Evolutionary conservation across 768 basidiomycete species (phyloP).

Genomic region (Pulveroboletus ravenelii): DNA sequence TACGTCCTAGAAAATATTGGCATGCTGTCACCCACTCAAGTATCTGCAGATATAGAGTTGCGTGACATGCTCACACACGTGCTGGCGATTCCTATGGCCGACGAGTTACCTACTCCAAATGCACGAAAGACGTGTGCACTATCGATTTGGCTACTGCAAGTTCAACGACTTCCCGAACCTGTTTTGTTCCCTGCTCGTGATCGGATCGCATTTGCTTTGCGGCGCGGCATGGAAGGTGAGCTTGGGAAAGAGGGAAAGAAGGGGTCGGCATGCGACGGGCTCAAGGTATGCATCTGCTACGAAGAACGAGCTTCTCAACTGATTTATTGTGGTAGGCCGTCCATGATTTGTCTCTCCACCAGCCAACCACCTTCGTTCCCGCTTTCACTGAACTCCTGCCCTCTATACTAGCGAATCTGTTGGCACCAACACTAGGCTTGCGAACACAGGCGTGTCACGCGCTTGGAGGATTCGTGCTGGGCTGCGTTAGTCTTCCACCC

Average conservation of each 20-base stretch:
- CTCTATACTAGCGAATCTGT: slow-evolving; percentile 56
- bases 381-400: slow-evolving; percentile 58
- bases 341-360: slow-evolving; percentile 60
- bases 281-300: slow-evolving; percentile 49
- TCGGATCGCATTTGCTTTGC: slow-evolving; percentile 65
- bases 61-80: slow-evolving; percentile 55
- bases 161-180: slow-evolving; percentile 58
- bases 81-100: slow-evolving; percentile 67
- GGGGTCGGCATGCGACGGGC: slow-evolving; percentile 71
- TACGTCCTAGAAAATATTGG: slow-evolving; percentile 28
- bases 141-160: slow-evolving; percentile 69
- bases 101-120: slow-evolving; percentile 72
- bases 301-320: slow-evolving; percentile 6
- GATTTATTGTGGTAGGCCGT: slow-evolving; percentile 51
- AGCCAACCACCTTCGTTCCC: slow-evolving; percentile 65
- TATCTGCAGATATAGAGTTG: slow-evolving; percentile 51
- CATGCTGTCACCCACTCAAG: slow-evolving; percentile 4
- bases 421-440: slow-evolving; percentile 59
- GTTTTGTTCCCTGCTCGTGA: slow-evolving; percentile 60
- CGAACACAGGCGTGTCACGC: slow-evolving; percentile 74
- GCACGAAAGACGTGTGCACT: slow-evolving; percentile 82
- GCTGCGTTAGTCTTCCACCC: slow-evolving; percentile 42
- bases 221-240: slow-evolving; percentile 77
- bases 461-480: slow-evolving; percentile 62
- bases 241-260: slow-evolving; percentile 89